Conservation (phyloP, 495 filamentous ascomycete genomes). For the Venustampulla echinocandica region DNA sequence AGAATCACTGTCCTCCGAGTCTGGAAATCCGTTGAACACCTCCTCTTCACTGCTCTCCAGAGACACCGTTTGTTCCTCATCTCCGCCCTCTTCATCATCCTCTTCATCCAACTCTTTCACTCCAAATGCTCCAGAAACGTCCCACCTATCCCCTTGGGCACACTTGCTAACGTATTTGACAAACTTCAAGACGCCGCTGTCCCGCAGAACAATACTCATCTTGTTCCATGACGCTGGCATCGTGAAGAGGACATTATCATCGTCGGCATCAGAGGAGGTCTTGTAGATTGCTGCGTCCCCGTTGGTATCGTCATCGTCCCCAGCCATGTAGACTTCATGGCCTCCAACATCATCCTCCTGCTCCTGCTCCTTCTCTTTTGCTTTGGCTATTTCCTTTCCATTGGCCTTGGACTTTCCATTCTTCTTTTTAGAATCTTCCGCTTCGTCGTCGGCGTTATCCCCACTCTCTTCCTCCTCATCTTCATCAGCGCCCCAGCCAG, state of each 20-base stretch:
- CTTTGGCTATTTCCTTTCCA: slow-evolving; percentile 12
- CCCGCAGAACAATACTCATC: slow-evolving; percentile 79
- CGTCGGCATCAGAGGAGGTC: slow-evolving; percentile 56
- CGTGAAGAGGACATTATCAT: slow-evolving; percentile 86
- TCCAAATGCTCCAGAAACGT: slow-evolving; percentile 63
- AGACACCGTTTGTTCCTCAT: slow-evolving; percentile 9
- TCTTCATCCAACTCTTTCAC: slow-evolving; percentile 35
- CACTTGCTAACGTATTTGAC: slow-evolving; percentile 87
- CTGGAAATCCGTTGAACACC: slow-evolving; percentile 23
- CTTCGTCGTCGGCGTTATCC: slow-evolving; percentile 31
- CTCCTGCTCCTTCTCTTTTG: slow-evolving; percentile 24
- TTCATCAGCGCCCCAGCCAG: slow-evolving; percentile 73
- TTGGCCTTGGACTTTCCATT: slow-evolving; percentile 21
- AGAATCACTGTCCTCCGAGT: slow-evolving; percentile 24
- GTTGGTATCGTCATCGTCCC: slow-evolving; percentile 59
- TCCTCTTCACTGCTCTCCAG: slow-evolving; percentile 20
- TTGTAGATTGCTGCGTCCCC: slow-evolving; percentile 84
- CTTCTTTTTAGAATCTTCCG: slow-evolving; percentile 18
- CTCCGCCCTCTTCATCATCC: slow-evolving; percentile 32
- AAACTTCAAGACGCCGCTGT: slow-evolving; percentile 78
- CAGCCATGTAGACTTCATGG: slow-evolving; percentile 88
- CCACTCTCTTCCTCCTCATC: slow-evolving; percentile 43
- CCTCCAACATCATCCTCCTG: slow-evolving; percentile 59
- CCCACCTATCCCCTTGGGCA: slow-evolving; percentile 88
- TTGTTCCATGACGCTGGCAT: slow-evolving; percentile 85